Evolutionary conservation across 345 rosid species (phyloP).

Genomic region (Anacardium occidentale): DNA sequence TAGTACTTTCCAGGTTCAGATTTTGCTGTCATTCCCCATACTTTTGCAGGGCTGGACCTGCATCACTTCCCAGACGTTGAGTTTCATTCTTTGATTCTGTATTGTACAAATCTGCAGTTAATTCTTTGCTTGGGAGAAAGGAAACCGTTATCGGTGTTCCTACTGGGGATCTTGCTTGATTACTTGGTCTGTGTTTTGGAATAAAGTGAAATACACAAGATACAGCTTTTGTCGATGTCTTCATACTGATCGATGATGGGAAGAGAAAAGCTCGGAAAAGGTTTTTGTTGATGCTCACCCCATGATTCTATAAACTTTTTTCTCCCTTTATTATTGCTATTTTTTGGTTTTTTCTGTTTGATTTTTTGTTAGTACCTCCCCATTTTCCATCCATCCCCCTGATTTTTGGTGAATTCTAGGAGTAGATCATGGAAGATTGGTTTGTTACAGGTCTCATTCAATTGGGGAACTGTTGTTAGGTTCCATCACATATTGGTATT

Average conservation of each 20-base stretch:
- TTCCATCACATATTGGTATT: constrained; percentile 34
- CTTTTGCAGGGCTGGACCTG: constrained; percentile 23
- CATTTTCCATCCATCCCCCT: constrained; percentile 11
- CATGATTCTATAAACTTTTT: constrained; percentile 22
- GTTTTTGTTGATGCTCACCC: constrained; percentile 27
- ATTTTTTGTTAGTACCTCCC: constrained; percentile 29
- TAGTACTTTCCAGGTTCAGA: constrained; percentile 24
- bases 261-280: constrained; percentile 30
- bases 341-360: constrained; percentile 17
- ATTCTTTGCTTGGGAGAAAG: constrained; percentile 36
- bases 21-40: constrained; percentile 22
- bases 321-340: neutral
- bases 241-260: constrained; percentile 28
- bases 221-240: constrained; percentile 19
- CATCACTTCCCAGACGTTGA: constrained; percentile 27
- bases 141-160: constrained; percentile 36
- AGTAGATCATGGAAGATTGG: constrained; percentile 46
- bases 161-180: constrained; percentile 35
- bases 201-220: constrained; percentile 30
- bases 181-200: constrained; percentile 31
- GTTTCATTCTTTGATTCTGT: constrained; percentile 47
- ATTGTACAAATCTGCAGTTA: constrained; percentile 39
- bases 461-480: constrained; percentile 42
- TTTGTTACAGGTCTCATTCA: constrained; percentile 46
- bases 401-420: constrained; percentile 37